Evolutionary conservation across 352 stramenopile genomes (phyloP).

Genomic region (Albugo laibachii): DNA sequence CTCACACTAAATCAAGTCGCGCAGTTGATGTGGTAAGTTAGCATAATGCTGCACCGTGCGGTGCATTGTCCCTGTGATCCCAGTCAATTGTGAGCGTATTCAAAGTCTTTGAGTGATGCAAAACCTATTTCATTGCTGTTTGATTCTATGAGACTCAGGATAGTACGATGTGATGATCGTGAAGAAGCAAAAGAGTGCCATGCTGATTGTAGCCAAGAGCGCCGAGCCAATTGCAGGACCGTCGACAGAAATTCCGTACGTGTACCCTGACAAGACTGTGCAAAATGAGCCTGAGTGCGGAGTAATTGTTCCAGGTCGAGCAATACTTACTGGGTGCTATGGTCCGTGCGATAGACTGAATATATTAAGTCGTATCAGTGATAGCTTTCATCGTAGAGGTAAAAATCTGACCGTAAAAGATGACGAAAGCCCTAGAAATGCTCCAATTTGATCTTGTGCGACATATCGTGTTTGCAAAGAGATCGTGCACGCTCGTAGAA

Average conservation of each 20-base stretch:
- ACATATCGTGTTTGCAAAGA: slow-evolving; percentile 53
- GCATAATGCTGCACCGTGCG: too few relatives aligned
- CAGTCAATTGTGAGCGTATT: too few relatives aligned
- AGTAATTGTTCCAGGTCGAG: not conserved
- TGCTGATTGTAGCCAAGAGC: slow-evolving; percentile 9
- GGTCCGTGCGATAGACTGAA: slow-evolving; percentile 57
- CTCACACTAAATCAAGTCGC: too few relatives aligned
- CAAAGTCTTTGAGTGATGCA: too few relatives aligned
- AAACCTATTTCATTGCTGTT: too few relatives aligned
- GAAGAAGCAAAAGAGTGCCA: too few relatives aligned
- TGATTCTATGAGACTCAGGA: too few relatives aligned
- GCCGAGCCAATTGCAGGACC: slow-evolving; percentile 45
- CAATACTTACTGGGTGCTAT: slow-evolving; percentile 36
- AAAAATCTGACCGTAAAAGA: slow-evolving; percentile 36
- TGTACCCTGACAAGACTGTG: slow-evolving; percentile 59
- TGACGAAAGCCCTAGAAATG: slow-evolving; percentile 64
- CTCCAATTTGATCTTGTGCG: slow-evolving; percentile 36
- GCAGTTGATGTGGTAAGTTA: too few relatives aligned
- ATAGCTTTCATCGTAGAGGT: not conserved
- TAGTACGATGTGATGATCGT: too few relatives aligned
- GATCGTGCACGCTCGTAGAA: slow-evolving; percentile 62
- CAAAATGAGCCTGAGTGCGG: not conserved
- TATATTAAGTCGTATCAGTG: not conserved
- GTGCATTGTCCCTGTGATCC: too few relatives aligned
- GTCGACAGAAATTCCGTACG: slow-evolving; percentile 46